Evolutionary conservation across 2,329 filamentous ascomycete genomes (phyloP), one percentile per base, ranked within the genome.

Genomic region (Penicillium sp.): DNA sequence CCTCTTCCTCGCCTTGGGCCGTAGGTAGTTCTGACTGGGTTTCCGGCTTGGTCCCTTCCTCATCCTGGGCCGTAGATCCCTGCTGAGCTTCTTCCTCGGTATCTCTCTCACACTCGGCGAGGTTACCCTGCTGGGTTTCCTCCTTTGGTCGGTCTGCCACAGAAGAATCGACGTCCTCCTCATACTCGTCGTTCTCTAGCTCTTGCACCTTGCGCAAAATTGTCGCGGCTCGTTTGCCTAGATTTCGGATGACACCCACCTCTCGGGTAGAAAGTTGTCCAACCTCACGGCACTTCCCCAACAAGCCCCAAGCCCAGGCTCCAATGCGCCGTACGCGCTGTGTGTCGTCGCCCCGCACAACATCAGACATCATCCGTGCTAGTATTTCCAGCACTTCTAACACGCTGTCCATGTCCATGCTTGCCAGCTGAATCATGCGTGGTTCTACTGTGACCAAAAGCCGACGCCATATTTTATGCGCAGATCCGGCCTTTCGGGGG

Each of bases 231-330:
- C 87, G 84, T 74, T 91, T 91, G 0, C 89, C 92, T 35, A 97
- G 73, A 57, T 94, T 90, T 50, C 93, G 82, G 29, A 97, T 79
- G 67, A 86, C 85, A 6, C 86, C 88, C 33, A 96, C 84, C 68
- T 94, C 89, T 43, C 86, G 84, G 62, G 90, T 89, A 60, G 86
- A 85, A 71, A 97, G 78, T 72, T 90, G 86, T 1, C 91, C 91
- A 10, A 85, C 78, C 37, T 90, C 89, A 0, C 89, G 87, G 58
- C 93, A 81, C 57, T 86, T 84, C 3, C 89, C 91, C 45, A 97
- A 79, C 57, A 96, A 75, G 0, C 89, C 87, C 93, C 92, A 97
- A 4, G 90, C 79, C 93, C 93, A 97, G 17, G 86, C 82, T 59
- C 91, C 92, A 5, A 90, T 86, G 48, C 87, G 83, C 66, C 84